These are phyloP conservation scores for Acer negundo DNA, from an alignment of 345 rosid genomes.

Conservation along the genomic window DNA sequence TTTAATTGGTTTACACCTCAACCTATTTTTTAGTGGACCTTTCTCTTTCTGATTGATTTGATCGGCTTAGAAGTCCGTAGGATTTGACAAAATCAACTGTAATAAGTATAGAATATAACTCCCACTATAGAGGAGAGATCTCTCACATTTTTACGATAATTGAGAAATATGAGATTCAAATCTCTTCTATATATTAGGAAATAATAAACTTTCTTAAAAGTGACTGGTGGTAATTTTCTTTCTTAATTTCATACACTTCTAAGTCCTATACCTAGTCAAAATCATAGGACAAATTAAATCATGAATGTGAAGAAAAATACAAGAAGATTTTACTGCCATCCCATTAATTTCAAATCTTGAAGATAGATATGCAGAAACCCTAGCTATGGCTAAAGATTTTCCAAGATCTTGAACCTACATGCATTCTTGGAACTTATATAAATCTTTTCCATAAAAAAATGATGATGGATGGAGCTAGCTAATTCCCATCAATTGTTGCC, in stretches of 20 bases:
- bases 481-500: background rate
- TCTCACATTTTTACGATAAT: no score
- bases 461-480: background rate
- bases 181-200: no score
- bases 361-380: background rate
- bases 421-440: background rate
- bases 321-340: background rate
- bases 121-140: no score
- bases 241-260: no score
- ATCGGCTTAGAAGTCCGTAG: no score
- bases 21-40: background rate
- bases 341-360: background rate
- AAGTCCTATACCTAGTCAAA: no score
- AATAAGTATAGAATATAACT: no score
- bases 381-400: constrained; percentile 7
- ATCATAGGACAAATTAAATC: background rate
- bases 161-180: no score
- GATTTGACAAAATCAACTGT: no score
- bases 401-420: constrained; percentile 14
- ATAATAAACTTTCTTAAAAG: no score
- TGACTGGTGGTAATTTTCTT: no score
- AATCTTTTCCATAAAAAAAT: background rate
- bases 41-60: no score
- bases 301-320: background rate
- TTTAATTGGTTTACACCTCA: background rate